Base-by-base conservation (phyloP, 2,329 filamentous ascomycete species). In the Alternaria solani region DNA sequence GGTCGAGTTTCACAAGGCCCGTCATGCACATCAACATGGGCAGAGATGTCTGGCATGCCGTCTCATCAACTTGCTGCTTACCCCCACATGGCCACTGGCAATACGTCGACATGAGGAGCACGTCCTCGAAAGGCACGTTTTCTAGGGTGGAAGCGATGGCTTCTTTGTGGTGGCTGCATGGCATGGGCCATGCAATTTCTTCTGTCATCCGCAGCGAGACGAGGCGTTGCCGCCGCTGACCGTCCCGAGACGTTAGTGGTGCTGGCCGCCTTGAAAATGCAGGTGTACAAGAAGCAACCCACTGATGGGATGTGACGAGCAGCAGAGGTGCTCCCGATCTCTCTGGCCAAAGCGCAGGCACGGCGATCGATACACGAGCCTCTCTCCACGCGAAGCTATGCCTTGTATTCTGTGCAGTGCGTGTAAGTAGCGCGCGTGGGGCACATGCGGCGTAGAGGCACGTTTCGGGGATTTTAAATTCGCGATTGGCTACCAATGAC, bases 211-310 rank as follows among this genome's bases (percentile, higher is more conserved):
- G 48, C 59, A 51, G 49, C 47, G 42, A 56, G 57, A 59, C 60
- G 60, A 57, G 60, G 55, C 60, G 63, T 56, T 61, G 54, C 54
- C 61, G 61, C 55, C 30, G 57, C 63, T 59, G 57, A 56, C 57
- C 54, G 60, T 63, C 55, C 63, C 63, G 63, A 56, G 60, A 51
- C 54, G 60, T 63, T 63, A 53, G 49, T 46, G 38, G 38, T 55
- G 53, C 41, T 36, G 51, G 38, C 36, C 51, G 28, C 34, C 5
- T 32, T 16, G 51, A 18, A 34, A 43, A 53, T 43, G 51, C 38
- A 53, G 26, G 39, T 34, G 51, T 53, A 43, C 51, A 53, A 53
- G 32, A 56, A 32, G 54, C 43, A 51, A 39, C 46, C 30, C 32
- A 49, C 32, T 38, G 39, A 56, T 25, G 26, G 41, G 30, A 42